These are phyloP conservation scores for Candida ipomoeae DNA, from an alignment of 805 yeast genomes.

Conservation along the genomic window DNA sequence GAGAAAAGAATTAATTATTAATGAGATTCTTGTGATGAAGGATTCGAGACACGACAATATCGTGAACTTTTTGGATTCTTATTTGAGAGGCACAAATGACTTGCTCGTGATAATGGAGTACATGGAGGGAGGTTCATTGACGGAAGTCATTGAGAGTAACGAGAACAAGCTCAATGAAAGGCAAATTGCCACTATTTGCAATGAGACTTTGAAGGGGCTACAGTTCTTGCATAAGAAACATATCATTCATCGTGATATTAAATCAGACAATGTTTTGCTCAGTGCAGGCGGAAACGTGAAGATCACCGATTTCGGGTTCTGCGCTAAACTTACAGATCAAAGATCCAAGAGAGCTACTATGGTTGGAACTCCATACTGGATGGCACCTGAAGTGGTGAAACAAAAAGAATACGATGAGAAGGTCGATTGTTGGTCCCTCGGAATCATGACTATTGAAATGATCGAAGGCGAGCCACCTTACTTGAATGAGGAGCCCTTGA, in stretches of 20 bases:
- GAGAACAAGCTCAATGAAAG: slow-evolving; percentile 65
- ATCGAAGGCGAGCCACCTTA: slow-evolving; percentile 85
- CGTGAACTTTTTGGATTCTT: slow-evolving; percentile 91
- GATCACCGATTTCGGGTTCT: slow-evolving; percentile 46
- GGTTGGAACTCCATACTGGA: slow-evolving; percentile 90
- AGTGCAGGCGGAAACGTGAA: slow-evolving; percentile 42
- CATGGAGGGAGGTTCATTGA: slow-evolving; percentile 98
- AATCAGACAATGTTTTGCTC: slow-evolving; percentile 43
- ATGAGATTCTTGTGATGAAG: slow-evolving; percentile 95
- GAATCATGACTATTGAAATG: slow-evolving; percentile 85
- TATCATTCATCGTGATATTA: slow-evolving; percentile 69
- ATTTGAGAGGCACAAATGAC: slow-evolving; percentile 71
- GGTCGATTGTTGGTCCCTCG: slow-evolving; percentile 79
- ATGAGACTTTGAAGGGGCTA: slow-evolving; percentile 86
- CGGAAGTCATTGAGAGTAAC: slow-evolving; percentile 92
- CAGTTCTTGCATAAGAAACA: slow-evolving; percentile 88
- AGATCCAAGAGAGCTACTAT: slow-evolving; percentile 73
- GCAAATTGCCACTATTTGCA: slow-evolving; percentile 88
- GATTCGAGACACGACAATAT: slow-evolving; percentile 92
- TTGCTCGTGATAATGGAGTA: slow-evolving; percentile 99
- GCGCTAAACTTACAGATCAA: slow-evolving; percentile 70
- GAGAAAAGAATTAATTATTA: slow-evolving; percentile 88
- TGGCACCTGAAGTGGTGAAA: slow-evolving; percentile 84
- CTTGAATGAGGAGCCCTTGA: slow-evolving; percentile 71
- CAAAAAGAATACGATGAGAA: slow-evolving; percentile 79